phyloP scores from a whole-genome alignment of 2,329 filamentous ascomycete species.

The Paraphaeosphaeria minitans region DNA sequence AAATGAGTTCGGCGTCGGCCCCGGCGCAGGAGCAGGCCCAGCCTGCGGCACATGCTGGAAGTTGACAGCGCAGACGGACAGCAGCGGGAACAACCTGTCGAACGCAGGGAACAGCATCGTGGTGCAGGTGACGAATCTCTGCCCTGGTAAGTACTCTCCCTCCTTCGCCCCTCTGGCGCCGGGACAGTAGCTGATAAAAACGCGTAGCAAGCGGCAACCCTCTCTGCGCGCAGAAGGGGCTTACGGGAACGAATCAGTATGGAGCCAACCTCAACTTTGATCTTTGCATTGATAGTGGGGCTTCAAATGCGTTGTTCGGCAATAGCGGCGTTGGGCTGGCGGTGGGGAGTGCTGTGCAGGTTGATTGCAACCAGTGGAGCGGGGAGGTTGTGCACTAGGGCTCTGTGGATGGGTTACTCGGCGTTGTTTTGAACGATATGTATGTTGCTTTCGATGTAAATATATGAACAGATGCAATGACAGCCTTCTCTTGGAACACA shows the following conservation, averaged over 20 bases:
- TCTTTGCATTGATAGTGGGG: conserved; percentile 48
- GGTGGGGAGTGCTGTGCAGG: conserved; percentile 39
- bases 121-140: conserved; percentile 50
- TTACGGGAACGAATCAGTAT: conserved; percentile 44
- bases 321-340: conserved; percentile 36
- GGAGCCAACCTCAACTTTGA: conserved; percentile 51
- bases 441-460: background rate
- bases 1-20: conserved; percentile 44
- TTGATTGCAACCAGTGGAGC: conserved; percentile 28
- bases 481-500: too few relatives aligned
- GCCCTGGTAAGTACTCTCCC: conserved; percentile 29
- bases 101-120: conserved; percentile 44
- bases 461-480: background rate
- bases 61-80: conserved; percentile 44
- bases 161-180: background rate
- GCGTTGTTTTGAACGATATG: background rate
- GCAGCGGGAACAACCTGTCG: conserved; percentile 29
- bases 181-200: background rate
- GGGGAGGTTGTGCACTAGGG: conserved; percentile 6
- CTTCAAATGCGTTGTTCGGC: conserved; percentile 45
- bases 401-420: background rate
- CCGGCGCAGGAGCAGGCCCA: conserved; percentile 43
- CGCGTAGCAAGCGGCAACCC: conserved; percentile 39
- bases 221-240: conserved; percentile 43
- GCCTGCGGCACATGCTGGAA: conserved; percentile 50